Percentiles rank a stretch among this genome's conserved stretches.
phyloP scores from a whole-genome alignment of 2,329 filamentous ascomycete genomes.

The Xylariaceae sp. region DNA sequence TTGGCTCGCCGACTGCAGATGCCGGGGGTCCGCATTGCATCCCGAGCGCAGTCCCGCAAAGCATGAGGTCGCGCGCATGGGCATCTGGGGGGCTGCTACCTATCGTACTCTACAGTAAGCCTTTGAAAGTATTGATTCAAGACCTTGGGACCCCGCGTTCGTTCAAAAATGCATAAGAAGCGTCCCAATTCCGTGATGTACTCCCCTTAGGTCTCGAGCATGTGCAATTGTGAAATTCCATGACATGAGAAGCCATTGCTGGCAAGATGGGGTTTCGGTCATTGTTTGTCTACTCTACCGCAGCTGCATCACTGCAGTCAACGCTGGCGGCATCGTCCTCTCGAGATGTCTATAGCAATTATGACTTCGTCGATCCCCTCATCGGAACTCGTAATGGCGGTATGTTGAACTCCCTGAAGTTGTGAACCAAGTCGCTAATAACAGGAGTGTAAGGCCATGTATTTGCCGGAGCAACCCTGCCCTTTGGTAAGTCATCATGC shows the following conservation, averaged over 20 bases:
- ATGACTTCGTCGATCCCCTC: conserved; percentile 32
- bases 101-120: background rate
- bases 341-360: conserved; percentile 19
- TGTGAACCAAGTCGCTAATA: conserved; percentile 12
- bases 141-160: background rate
- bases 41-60: background rate
- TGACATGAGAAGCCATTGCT: background rate
- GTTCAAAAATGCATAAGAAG: background rate
- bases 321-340: conserved; percentile 11
- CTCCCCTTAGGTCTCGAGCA: background rate
- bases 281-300: conserved; percentile 6
- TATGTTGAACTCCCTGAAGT: conserved; percentile 13
- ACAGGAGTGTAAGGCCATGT: conserved; percentile 29
- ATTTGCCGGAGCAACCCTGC: conserved; percentile 33
- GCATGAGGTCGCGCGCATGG: too few relatives aligned
- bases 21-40: background rate
- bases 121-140: background rate
- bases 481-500: conserved; percentile 26
- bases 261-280: conserved; percentile 15
- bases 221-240: background rate
- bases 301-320: conserved; percentile 8
- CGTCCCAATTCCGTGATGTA: background rate
- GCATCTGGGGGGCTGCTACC: background rate
- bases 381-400: conserved; percentile 34
- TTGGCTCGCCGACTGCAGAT: background rate